These are phyloP conservation scores for Phytopythium ostracodes DNA, from an alignment of 352 stramenopile species.

Conservation along the genomic window DNA sequence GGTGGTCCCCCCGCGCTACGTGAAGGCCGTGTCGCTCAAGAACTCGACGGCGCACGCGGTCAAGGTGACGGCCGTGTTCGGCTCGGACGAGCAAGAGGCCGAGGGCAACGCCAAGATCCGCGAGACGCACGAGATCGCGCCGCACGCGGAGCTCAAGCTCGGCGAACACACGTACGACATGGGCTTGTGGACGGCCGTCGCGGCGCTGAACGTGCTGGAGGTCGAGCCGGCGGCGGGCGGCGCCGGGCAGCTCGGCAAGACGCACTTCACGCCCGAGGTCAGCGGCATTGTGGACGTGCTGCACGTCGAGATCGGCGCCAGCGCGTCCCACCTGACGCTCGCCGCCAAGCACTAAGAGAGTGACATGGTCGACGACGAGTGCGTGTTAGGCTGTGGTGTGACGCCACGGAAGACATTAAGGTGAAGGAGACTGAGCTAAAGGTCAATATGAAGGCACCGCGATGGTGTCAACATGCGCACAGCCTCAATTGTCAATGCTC, in stretches of 20 bases:
- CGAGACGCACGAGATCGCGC: slow-evolving; percentile 45
- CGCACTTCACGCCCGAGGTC: slow-evolving; percentile 52
- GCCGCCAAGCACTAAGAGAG: slow-evolving; percentile 32
- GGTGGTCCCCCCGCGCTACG: slow-evolving; percentile 59
- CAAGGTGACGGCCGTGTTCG: slow-evolving; percentile 60
- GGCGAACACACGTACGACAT: slow-evolving; percentile 79
- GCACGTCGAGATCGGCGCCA: slow-evolving; percentile 51
- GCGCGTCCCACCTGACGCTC: slow-evolving; percentile 35
- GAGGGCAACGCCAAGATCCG: slow-evolving; percentile 63
- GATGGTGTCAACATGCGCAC: no score
- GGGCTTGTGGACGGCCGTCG: slow-evolving; percentile 63
- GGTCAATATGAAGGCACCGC: neutral
- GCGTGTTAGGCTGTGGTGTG: neutral
- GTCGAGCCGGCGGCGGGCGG: slow-evolving; percentile 33
- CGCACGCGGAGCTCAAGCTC: slow-evolving; percentile 30
- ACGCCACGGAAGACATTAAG: neutral
- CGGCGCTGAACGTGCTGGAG: slow-evolving; percentile 51
- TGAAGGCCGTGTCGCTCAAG: slow-evolving; percentile 66
- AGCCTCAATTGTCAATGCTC: neutral
- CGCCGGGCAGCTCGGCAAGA: slow-evolving; percentile 23
- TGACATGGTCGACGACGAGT: neutral
- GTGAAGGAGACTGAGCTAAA: neutral
- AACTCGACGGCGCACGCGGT: slow-evolving; percentile 58
- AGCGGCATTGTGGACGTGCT: slow-evolving; percentile 53
- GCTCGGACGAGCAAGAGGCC: slow-evolving; percentile 63